Base-by-base conservation (phyloP, 345 rosid species). In the Gossypium bickii region DNA sequence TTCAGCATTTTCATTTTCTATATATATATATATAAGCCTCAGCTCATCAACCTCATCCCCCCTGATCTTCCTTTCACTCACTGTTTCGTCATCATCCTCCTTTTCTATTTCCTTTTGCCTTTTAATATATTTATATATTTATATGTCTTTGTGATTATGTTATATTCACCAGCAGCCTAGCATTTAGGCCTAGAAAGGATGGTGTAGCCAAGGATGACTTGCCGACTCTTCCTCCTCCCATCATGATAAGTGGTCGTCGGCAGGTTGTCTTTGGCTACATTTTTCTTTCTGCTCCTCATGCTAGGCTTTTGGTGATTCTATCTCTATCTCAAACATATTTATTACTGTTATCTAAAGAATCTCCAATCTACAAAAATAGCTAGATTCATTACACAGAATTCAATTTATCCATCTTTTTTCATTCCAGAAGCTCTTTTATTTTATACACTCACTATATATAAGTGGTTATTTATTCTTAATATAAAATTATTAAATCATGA, bases 161-260 rank as follows among this genome's bases (percentile, higher is more conserved):
- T 9, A 6, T 5, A 18, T 76, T 78, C 82, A 66, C 65, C 63
- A n/a, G 16, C 72, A 71, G 59, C 82, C 81, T 77, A 41, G 60
- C 86, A 38, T 83, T 72, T 72, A 22, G 82, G 82, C 63, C 57
- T 18, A 68, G 76, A 75, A 80, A 71, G 74, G 57, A 72, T 65
- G 62, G 41, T 84, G 85, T 85, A 86, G 89, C 89, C 89, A 86
- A 86, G 89, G 86, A 86, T 86, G 89, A 86, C 83, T 86, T 86
- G 87, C 89, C 89, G 87, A 59, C 78, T 45, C 17, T 22, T 29
- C 16, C 15, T 59, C 55, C 22, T 49, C 18, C 41, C 41, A 34
- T 34, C 41, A 34, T 4, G 41, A 34, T 34, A 22, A 0, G 4
- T 22, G 17, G 48, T 27, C 15, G 71, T 76, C 76, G 85, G 89